Base-by-base conservation (phyloP, 495 filamentous ascomycete genomes). In the Choiromyces venosus region DNA sequence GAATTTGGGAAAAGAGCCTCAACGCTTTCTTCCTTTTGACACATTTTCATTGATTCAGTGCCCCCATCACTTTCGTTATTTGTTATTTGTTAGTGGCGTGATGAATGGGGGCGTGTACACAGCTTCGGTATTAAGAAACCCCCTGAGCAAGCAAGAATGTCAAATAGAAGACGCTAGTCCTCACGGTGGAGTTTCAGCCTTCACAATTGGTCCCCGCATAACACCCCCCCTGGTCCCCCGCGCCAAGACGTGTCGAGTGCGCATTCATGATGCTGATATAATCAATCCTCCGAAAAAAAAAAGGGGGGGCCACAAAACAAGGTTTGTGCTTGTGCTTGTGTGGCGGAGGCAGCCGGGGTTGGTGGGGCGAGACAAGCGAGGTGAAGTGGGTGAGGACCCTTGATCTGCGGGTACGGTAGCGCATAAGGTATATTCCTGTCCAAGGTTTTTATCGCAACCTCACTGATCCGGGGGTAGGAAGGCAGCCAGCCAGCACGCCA, bases 201-300 rank as follows among this genome's bases (percentile, higher is more conserved):
- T 61, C 52, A 61, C 25, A 3, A 61, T 61, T 61, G 52, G 52
- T 61, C 4, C n/a, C 52, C 52, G n/a, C 25, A 61, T 29, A 0
- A 1, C n/a, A n/a, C n/a, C 10, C 52, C 52, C 52, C 25, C 14
- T 33, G n/a, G n/a, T n/a, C n/a, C 4, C 25, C 25, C 2, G 25
- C 52, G 25, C 52, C 25, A 61, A 61, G 52, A 33, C 25, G 5
- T 29, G 7, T 33, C 52, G 52, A 61, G 52, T 61, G 52, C 25
- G 52, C 52, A 33, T 61, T 61, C 25, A 61, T 61, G 52, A 61
- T 61, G 52, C 52, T 33, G 52, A 61, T 61, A 6, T 61, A 61
- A 61, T 61, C 52, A 61, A 61, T 61, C 52, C 25, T 33, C 52
- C n/a, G n/a, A n/a, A n/a, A n/a, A n/a, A n/a, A n/a, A n/a, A n/a